A percentile compares a stretch with the other conserved stretches of the same genome.
Evolutionary conservation across 768 basidiomycete species (phyloP).

Genomic region (Termitomyces sp.): DNA sequence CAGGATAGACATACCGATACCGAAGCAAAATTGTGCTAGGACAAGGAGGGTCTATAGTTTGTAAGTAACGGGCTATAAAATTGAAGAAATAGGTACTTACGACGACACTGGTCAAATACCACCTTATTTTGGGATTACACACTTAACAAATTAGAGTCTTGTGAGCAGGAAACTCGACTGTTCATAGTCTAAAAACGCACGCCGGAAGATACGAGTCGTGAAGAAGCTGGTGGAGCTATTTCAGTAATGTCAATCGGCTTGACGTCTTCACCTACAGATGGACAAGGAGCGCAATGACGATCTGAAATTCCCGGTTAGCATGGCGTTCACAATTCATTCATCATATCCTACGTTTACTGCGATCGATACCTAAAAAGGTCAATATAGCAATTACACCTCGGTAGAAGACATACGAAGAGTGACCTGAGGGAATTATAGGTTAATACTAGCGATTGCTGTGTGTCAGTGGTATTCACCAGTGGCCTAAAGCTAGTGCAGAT

Average conservation of each 20-base stretch:
- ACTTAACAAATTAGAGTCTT: slow-evolving; percentile 18
- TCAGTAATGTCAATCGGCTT: not conserved
- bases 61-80: too few species aligned
- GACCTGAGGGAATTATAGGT: slow-evolving; percentile 21
- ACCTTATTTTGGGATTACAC: slow-evolving; percentile 21
- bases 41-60: slow-evolving; percentile 20
- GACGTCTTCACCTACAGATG: slow-evolving; percentile 21
- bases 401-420: slow-evolving; percentile 24
- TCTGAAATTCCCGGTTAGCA: slow-evolving; percentile 4
- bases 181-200: slow-evolving; percentile 16
- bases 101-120: slow-evolving; percentile 26
- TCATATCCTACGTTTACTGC: slow-evolving; percentile 17
- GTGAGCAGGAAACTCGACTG: not conserved
- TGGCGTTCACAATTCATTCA: not conserved
- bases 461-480: slow-evolving; percentile 26
- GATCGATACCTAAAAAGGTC: slow-evolving; percentile 19
- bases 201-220: slow-evolving; percentile 23
- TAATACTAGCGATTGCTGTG: not conserved
- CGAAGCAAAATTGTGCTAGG: slow-evolving; percentile 29
- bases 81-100: slow-evolving; percentile 16
- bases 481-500: slow-evolving; percentile 24
- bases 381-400: not conserved
- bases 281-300: slow-evolving; percentile 25
- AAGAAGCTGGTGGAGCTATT: slow-evolving; percentile 23
- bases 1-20: slow-evolving; percentile 23